These are phyloP conservation scores for Neospora caninum DNA, from an alignment of 169 alveolate species.

Conservation along the genomic window DNA sequence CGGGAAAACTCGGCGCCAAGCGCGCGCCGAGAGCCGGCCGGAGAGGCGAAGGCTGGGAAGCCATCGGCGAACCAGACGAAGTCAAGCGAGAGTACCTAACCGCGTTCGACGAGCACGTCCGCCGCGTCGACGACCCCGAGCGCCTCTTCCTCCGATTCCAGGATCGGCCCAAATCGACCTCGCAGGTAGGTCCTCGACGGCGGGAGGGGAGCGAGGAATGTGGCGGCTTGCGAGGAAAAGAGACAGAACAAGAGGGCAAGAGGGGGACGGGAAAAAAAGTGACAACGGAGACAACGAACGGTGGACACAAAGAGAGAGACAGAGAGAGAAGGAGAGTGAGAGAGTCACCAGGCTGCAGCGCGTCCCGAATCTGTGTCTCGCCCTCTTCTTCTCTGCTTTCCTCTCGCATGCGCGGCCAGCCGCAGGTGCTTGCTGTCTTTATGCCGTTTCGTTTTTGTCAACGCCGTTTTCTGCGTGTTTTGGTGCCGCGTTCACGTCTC, in stretches of 20 bases:
- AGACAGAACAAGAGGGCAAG: too few relatives aligned
- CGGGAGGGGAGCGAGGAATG: neutral
- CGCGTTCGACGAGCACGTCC: conserved; percentile 34
- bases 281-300: neutral
- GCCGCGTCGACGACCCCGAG: conserved; percentile 36
- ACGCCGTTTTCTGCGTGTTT: too few relatives aligned
- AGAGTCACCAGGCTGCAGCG: too few relatives aligned
- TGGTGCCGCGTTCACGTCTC: too few relatives aligned
- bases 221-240: too few relatives aligned
- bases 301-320: neutral
- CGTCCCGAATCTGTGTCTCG: too few relatives aligned
- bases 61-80: conserved; percentile 53
- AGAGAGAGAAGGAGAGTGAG: neutral
- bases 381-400: too few relatives aligned
- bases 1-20: neutral
- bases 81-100: conserved; percentile 12
- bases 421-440: too few relatives aligned
- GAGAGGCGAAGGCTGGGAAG: conserved; percentile 38
- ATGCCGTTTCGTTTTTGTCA: neutral
- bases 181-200: neutral
- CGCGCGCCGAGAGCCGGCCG: neutral
- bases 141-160: conserved; percentile 25
- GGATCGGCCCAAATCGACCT: conserved; percentile 1
- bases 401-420: too few relatives aligned
- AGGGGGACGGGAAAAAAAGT: neutral